Evolutionary conservation across 495 filamentous ascomycete genomes (phyloP).

Genomic region (Xanthoparmelia taractica): DNA sequence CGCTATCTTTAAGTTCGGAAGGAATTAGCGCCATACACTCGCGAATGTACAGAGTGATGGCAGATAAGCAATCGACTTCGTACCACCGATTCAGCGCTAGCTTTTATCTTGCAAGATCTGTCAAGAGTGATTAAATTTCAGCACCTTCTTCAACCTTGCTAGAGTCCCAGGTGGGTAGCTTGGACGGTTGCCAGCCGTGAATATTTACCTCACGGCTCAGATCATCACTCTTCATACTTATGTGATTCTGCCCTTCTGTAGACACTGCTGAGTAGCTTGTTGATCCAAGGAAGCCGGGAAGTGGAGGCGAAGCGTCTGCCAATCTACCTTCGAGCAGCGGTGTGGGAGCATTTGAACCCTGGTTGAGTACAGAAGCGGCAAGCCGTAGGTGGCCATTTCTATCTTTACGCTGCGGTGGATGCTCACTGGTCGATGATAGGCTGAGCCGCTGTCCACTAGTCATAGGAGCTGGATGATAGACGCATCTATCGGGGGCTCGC

Average conservation of each 20-base stretch:
- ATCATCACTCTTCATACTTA: neutral
- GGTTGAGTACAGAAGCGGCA: neutral
- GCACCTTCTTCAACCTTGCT: neutral
- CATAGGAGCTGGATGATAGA: slow-evolving; percentile 42
- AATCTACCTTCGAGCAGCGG: neutral
- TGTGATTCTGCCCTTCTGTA: neutral
- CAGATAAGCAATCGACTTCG: neutral
- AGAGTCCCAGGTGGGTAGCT: neutral
- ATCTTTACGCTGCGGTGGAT: neutral
- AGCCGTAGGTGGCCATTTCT: neutral
- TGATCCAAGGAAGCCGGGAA: neutral
- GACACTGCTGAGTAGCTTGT: neutral
- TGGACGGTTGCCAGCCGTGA: neutral
- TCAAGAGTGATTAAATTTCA: neutral
- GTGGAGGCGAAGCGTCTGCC: neutral
- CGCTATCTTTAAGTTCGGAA: neutral
- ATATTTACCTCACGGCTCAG: neutral
- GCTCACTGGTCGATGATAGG: neutral
- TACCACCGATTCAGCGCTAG: neutral
- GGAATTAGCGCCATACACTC: neutral
- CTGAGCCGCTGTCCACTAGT: slow-evolving; percentile 23
- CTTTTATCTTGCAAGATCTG: neutral
- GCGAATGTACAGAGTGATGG: neutral
- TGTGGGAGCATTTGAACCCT: neutral
- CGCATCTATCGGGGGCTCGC: slow-evolving; percentile 33